Evolutionary conservation across 139 green algal genomes (phyloP).

Genomic region (Coccomyxa sp.): DNA sequence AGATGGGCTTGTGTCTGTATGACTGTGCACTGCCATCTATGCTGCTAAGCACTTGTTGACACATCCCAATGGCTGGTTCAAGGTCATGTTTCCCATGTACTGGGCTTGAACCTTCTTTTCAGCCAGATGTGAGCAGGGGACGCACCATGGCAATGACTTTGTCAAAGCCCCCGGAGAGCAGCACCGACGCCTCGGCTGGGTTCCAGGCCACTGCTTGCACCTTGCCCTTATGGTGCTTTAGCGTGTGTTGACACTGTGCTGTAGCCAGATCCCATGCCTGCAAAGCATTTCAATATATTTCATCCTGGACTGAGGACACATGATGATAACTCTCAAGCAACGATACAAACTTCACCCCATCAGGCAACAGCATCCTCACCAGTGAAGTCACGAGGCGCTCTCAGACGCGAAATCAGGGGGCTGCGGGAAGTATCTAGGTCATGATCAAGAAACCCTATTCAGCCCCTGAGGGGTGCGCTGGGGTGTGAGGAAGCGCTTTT

Average conservation of each 20-base stretch:
- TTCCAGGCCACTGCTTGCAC: constrained; percentile 96
- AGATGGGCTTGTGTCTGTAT: background rate
- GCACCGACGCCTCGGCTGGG: constrained; percentile 71
- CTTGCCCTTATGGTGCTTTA: constrained; percentile 88
- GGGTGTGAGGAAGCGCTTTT: background rate
- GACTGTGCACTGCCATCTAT: too few species aligned
- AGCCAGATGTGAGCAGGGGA: too few species aligned
- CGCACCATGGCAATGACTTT: constrained; percentile 65
- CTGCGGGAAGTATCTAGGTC: too few species aligned
- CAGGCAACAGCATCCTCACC: too few species aligned
- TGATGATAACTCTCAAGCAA: too few species aligned
- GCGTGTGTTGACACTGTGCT: constrained; percentile 63
- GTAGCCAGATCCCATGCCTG: constrained; percentile 71
- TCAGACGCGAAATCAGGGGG: too few species aligned
- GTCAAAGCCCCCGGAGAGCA: constrained; percentile 91
- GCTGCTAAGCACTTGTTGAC: background rate
- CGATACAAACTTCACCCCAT: too few species aligned
- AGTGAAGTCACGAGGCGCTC: too few species aligned
- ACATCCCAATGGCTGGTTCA: background rate
- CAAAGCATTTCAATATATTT: background rate
- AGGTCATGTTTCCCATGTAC: background rate
- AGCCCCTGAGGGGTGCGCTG: background rate
- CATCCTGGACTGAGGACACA: background rate
- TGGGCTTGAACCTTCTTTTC: too few species aligned
- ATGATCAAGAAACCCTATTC: too few species aligned